Evolutionary conservation across 192 early-diverging fungal species (phyloP).

Genomic region (Coemansia sp.): DNA sequence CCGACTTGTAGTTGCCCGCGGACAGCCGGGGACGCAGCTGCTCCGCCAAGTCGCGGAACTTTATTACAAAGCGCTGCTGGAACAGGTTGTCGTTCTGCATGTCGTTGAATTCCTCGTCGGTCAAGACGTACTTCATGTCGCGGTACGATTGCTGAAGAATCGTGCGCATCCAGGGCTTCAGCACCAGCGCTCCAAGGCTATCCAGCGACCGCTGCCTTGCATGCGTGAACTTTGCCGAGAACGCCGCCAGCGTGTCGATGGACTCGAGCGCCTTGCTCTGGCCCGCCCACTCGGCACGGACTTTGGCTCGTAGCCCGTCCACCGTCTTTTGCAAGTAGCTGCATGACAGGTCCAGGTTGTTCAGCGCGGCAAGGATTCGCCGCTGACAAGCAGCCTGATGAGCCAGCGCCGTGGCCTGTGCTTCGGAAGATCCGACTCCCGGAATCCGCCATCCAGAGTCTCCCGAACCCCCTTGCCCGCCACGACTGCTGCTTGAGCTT

Average conservation of each 20-base stretch:
- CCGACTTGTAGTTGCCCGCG: constrained; percentile 65
- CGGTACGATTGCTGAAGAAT: constrained; percentile 78
- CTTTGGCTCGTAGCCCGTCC: constrained; percentile 61
- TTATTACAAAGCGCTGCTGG: constrained; percentile 74
- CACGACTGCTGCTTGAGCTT: not conserved
- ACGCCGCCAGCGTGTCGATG: constrained; percentile 32
- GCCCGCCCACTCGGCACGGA: constrained; percentile 52
- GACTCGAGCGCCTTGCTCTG: constrained; percentile 14
- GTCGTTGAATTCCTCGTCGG: constrained; percentile 89
- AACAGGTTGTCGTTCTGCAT: constrained; percentile 77
- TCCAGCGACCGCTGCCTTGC: constrained; percentile 67
- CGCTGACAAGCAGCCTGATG: constrained; percentile 28
- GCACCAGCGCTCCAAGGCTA: constrained; percentile 72
- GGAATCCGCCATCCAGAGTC: constrained; percentile 26
- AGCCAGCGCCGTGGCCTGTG: not conserved
- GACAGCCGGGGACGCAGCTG: constrained; percentile 59
- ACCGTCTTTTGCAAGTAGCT: constrained; percentile 76
- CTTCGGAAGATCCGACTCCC: constrained; percentile 8
- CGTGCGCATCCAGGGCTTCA: constrained; percentile 76
- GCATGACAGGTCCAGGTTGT: constrained; percentile 84
- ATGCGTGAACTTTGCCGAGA: constrained; percentile 40
- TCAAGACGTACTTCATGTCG: constrained; percentile 85
- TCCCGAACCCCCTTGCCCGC: not conserved
- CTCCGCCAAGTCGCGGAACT: constrained; percentile 56
- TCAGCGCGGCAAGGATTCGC: constrained; percentile 62